A percentile compares a stretch with the other conserved stretches of the same genome.
Evolutionary conservation across 768 basidiomycete genomes (phyloP).

Genomic region (Russula sp.): DNA sequence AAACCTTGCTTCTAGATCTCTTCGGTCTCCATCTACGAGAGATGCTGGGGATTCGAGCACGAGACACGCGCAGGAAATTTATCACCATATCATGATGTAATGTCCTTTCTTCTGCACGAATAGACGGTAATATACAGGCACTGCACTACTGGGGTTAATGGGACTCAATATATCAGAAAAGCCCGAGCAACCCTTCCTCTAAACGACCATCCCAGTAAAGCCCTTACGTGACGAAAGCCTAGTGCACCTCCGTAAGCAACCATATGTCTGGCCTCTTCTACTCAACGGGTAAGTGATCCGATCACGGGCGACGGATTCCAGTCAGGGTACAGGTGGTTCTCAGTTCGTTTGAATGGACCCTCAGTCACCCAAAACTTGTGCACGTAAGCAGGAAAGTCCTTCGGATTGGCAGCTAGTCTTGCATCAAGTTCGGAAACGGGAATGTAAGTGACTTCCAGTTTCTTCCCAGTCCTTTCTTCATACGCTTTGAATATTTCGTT

Average conservation of each 20-base stretch:
- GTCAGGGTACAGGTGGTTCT: conserved; percentile 28
- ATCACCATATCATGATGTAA: too few species aligned
- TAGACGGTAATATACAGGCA: too few species aligned
- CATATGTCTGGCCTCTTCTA: background rate
- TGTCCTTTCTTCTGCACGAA: too few species aligned
- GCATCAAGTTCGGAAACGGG: background rate
- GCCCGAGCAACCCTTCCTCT: background rate
- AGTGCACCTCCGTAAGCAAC: background rate
- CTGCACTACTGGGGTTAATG: too few species aligned
- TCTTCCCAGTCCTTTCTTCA: background rate
- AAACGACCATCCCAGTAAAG: background rate
- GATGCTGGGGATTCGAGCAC: background rate
- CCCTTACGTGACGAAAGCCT: background rate
- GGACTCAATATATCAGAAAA: too few species aligned
- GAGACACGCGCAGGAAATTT: background rate
- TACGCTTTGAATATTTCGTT: background rate
- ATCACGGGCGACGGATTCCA: conserved; percentile 28
- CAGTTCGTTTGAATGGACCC: conserved; percentile 8
- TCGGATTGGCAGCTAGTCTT: background rate
- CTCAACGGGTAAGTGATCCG: conserved; percentile 1
- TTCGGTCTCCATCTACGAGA: too few species aligned
- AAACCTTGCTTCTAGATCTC: too few species aligned
- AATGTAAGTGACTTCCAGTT: background rate
- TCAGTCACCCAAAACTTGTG: background rate
- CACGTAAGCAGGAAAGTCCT: background rate